These are phyloP conservation scores for Chamaenerion angustifolium DNA, from an alignment of 345 rosid genomes.

Conservation along the genomic window DNA sequence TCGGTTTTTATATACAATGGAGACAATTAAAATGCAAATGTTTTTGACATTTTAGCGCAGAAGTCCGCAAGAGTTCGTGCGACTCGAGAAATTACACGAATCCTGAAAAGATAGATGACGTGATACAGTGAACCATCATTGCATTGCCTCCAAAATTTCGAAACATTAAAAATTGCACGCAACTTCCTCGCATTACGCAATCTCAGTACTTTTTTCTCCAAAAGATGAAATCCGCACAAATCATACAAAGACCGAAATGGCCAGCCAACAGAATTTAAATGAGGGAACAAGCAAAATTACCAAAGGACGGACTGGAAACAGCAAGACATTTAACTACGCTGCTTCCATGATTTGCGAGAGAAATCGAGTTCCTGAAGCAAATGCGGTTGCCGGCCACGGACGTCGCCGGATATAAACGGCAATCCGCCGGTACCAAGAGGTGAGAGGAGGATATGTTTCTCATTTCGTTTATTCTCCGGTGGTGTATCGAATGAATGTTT, in stretches of 20 bases:
- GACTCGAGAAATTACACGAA: no score
- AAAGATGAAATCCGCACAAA: neutral
- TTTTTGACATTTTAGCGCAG: no score
- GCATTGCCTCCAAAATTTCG: no score
- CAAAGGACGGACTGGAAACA: conserved; percentile 9
- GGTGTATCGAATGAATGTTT: no score
- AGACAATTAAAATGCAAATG: no score
- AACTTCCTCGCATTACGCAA: no score
- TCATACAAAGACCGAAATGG: neutral
- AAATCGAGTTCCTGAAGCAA: conserved; percentile 1
- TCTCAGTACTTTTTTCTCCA: no score
- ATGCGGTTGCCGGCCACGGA: neutral
- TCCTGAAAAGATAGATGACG: no score
- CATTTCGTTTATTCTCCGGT: neutral
- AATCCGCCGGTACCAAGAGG: conserved; percentile 4
- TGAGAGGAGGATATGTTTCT: conserved; percentile 7
- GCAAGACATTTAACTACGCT: conserved; percentile 24
- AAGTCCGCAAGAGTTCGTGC: no score
- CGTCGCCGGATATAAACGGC: conserved; percentile 1
- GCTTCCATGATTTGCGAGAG: neutral
- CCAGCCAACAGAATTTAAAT: neutral
- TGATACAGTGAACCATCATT: no score
- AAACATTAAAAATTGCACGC: no score
- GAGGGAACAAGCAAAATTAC: conserved; percentile 1
- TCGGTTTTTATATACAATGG: no score